Conservation (phyloP, 371 early-diverging fungal genomes). For the Actinomucor elegans region DNA sequence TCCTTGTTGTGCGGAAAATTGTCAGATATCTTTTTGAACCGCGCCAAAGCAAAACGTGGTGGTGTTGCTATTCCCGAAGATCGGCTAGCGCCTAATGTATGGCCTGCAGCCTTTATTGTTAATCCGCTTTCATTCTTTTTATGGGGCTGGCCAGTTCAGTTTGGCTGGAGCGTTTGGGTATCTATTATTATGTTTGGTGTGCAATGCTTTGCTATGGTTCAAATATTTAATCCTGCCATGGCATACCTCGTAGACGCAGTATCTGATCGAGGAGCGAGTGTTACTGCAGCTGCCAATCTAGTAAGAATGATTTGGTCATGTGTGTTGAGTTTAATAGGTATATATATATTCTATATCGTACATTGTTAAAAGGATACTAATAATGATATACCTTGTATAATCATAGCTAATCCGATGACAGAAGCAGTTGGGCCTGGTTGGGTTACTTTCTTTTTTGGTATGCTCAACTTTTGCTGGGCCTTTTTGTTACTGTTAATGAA, state of each 20-base stretch:
- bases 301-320: constrained; percentile 58
- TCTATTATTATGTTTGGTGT: constrained; percentile 58
- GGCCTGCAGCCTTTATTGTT: constrained; percentile 54
- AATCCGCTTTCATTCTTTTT: constrained; percentile 56
- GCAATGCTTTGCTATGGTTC: constrained; percentile 62
- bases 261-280: constrained; percentile 59
- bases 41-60: constrained; percentile 42
- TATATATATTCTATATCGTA: no score
- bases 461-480: constrained; percentile 46
- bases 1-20: constrained; percentile 53
- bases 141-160: constrained; percentile 60
- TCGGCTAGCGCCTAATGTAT: constrained; percentile 53
- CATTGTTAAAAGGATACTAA: no score
- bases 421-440: constrained; percentile 42
- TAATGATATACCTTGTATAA: neutral
- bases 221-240: constrained; percentile 51
- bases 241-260: constrained; percentile 60
- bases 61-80: constrained; percentile 57
- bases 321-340: constrained; percentile 53
- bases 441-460: constrained; percentile 44
- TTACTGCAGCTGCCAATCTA: constrained; percentile 60
- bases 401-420: constrained; percentile 48
- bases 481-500: constrained; percentile 39
- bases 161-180: constrained; percentile 49
- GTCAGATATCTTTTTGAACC: constrained; percentile 50